Conservation (phyloP, 805 yeast species). For the Wickerhamomyces mucosus region DNA sequence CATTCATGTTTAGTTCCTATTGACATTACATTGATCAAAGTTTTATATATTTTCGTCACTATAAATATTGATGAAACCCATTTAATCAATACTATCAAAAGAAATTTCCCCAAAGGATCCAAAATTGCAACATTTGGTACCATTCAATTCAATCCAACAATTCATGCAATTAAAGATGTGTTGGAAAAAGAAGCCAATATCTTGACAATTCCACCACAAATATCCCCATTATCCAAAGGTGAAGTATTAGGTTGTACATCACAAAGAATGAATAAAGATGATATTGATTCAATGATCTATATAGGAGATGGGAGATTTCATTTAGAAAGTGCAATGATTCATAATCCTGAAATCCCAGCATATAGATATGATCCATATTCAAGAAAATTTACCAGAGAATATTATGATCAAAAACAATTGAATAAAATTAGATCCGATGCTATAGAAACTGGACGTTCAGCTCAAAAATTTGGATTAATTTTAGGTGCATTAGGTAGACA, state of each 20-base stretch:
- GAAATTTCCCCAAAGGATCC: conserved; percentile 56
- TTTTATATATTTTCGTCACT: conserved; percentile 91
- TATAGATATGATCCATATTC: conserved; percentile 93
- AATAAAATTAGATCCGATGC: conserved; percentile 67
- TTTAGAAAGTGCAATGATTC: conserved; percentile 93
- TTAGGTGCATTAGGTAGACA: conserved; percentile 94
- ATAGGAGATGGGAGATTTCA: conserved; percentile 97
- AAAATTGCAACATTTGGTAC: conserved; percentile 86
- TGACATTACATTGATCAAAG: conserved; percentile 83
- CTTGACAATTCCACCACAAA: conserved; percentile 77
- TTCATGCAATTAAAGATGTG: conserved; percentile 59
- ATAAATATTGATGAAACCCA: conserved; percentile 82
- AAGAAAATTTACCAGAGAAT: conserved; percentile 80
- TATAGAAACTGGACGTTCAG: conserved; percentile 45
- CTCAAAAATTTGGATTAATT: conserved; percentile 70
- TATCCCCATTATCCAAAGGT: conserved; percentile 86
- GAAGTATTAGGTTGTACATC: conserved; percentile 97
- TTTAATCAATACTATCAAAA: conserved; percentile 62
- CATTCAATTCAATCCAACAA: conserved; percentile 92
- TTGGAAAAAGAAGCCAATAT: conserved; percentile 39
- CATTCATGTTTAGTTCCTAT: conserved; percentile 96
- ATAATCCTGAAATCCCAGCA: conserved; percentile 88
- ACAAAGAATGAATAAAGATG: conserved; percentile 57
- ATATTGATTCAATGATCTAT: conserved; percentile 74
- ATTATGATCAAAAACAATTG: conserved; percentile 81